These are phyloP conservation scores for Aquilaria agallochum DNA, from an alignment of 441 rosid species.

Conservation along the genomic window DNA sequence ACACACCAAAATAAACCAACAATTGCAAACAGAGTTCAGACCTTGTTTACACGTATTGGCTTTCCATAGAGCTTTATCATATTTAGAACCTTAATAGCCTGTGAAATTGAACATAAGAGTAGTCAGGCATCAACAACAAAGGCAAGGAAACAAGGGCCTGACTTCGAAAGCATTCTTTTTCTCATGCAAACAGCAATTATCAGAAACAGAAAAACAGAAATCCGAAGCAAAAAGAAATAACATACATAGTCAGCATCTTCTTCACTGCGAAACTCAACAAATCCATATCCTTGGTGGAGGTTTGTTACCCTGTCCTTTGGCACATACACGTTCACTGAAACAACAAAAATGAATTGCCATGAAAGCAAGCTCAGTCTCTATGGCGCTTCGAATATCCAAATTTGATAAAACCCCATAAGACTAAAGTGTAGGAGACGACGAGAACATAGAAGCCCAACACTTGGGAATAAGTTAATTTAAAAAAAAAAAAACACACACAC, in stretches of 20 bases:
- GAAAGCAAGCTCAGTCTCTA: neutral
- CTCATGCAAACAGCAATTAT: neutral
- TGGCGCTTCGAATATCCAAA: too few species aligned
- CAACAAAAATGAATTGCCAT: neutral
- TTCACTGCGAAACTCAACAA: conserved; percentile 87
- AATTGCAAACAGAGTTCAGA: conserved; percentile 9
- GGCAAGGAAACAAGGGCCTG: neutral
- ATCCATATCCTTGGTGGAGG: conserved; percentile 91
- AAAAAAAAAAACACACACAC: neutral
- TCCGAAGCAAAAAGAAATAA: neutral
- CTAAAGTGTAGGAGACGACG: neutral
- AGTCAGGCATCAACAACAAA: neutral
- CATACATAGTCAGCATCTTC: conserved; percentile 97
- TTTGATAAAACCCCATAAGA: too few species aligned
- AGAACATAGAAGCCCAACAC: neutral
- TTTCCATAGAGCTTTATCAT: conserved; percentile 96
- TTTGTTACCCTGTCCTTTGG: conserved; percentile 96
- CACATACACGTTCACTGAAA: conserved; percentile 84
- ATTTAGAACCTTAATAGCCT: conserved; percentile 97
- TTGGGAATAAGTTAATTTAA: neutral
- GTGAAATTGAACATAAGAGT: conserved; percentile 11
- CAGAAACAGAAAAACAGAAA: neutral
- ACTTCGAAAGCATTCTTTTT: too few species aligned
- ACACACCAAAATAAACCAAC: neutral
- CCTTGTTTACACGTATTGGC: conserved; percentile 98